Conservation (phyloP, 768 basidiomycete species). For the Megacollybia marginata region DNA sequence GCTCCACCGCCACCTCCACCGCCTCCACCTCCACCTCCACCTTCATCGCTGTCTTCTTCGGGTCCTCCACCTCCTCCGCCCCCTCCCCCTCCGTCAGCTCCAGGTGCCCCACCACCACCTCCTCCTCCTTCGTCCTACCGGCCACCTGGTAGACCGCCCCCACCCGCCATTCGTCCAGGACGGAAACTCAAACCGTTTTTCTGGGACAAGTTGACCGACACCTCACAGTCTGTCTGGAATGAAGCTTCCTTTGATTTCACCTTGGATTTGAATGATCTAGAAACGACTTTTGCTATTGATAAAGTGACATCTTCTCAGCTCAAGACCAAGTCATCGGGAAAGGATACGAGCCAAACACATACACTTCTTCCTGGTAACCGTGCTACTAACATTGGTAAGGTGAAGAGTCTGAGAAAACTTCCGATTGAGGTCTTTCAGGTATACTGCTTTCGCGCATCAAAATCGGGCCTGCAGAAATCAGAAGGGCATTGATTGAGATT, state of each 20-base stretch:
- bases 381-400: slow-evolving; percentile 76
- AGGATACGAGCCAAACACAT: slow-evolving; percentile 47
- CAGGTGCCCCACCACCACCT: slow-evolving; percentile 17
- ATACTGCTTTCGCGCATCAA: slow-evolving; percentile 83
- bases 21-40: slow-evolving; percentile 27
- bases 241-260: slow-evolving; percentile 35
- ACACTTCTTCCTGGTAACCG: slow-evolving; percentile 75
- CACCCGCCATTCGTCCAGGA: slow-evolving; percentile 25
- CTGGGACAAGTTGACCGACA: slow-evolving; percentile 72
- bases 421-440: slow-evolving; percentile 28
- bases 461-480: slow-evolving; percentile 54
- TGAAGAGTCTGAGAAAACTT: slow-evolving; percentile 1
- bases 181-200: slow-evolving; percentile 79
- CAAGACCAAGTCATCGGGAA: slow-evolving; percentile 25
- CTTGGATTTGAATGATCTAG: slow-evolving; percentile 65
- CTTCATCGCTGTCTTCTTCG: slow-evolving; percentile 21
- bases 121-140: slow-evolving; percentile 23
- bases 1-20: slow-evolving; percentile 21
- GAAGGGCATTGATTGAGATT: slow-evolving; percentile 62
- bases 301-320: slow-evolving; percentile 10
- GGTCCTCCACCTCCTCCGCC: slow-evolving; percentile 26
- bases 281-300: slow-evolving; percentile 63
- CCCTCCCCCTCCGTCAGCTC: slow-evolving; percentile 25
- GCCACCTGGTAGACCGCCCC: no score
- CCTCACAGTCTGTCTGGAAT: slow-evolving; percentile 58